Conservation (phyloP, 169 alveolate species). For the Eimeria sp. region DNA sequence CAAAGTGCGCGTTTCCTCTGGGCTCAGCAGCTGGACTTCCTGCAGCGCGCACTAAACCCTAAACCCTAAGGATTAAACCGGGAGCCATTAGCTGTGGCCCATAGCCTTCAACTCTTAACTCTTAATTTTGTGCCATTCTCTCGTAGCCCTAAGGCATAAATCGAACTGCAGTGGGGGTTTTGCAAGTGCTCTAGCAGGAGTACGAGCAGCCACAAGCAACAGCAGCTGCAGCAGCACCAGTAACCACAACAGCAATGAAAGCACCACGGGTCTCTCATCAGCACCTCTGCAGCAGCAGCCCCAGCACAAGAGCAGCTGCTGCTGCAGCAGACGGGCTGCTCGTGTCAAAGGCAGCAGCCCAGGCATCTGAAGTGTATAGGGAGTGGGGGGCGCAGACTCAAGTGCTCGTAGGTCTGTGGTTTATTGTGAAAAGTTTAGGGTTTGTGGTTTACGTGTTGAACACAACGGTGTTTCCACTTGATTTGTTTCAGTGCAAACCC, state of each 20-base stretch:
- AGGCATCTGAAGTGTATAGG: neutral
- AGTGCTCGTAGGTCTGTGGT: neutral
- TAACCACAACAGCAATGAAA: neutral
- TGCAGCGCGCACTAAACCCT: neutral
- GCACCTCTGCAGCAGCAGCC: neutral
- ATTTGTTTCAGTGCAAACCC: conserved; percentile 16
- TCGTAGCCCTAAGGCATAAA: neutral
- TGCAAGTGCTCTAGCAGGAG: neutral
- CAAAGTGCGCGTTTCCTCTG: neutral
- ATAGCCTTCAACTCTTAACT: neutral
- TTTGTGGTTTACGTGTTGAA: conserved; percentile 15
- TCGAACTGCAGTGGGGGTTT: neutral
- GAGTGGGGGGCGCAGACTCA: neutral
- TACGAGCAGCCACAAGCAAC: neutral
- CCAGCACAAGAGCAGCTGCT: neutral
- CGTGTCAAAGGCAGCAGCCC: neutral
- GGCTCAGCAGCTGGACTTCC: conserved; percentile 43
- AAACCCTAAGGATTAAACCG: neutral
- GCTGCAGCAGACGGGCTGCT: neutral
- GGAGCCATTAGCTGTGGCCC: neutral
- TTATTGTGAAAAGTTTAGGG: neutral
- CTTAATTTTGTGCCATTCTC: neutral
- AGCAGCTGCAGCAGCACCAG: neutral
- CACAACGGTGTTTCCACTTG: conserved; percentile 24
- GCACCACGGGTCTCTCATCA: neutral